These are phyloP conservation scores for Omphalotus olearius DNA, from an alignment of 1,284 basidiomycete species.

Conservation along the genomic window DNA sequence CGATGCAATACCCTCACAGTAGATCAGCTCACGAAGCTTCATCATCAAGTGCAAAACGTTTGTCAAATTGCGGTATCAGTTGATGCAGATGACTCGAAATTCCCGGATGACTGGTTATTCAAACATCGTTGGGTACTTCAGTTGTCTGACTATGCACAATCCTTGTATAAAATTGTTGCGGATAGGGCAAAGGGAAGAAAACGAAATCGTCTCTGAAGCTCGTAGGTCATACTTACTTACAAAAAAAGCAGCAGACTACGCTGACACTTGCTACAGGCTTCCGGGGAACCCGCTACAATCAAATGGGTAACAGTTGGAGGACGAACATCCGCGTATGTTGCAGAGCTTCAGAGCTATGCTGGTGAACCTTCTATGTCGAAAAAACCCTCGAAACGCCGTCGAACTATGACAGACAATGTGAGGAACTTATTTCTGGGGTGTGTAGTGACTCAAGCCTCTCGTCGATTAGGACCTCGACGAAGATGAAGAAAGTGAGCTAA, in stretches of 20 bases:
- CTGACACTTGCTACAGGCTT: conserved; percentile 40
- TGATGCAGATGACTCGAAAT: conserved; percentile 69
- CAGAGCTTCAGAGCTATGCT: conserved; percentile 51
- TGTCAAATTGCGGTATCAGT: conserved; percentile 64
- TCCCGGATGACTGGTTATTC: conserved; percentile 73
- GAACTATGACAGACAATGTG: too few species aligned
- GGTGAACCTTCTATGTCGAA: not conserved
- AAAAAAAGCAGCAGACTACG: conserved; percentile 7
- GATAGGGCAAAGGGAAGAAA: conserved; percentile 54
- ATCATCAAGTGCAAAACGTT: conserved; percentile 55
- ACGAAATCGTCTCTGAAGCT: conserved; percentile 43
- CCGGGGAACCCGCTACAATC: conserved; percentile 69
- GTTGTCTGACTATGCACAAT: not conserved
- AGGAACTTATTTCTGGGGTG: not conserved
- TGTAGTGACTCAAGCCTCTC: not conserved
- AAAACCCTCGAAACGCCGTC: not conserved
- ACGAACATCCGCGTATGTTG: conserved; percentile 73
- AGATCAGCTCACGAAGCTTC: conserved; percentile 48
- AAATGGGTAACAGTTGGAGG: conserved; percentile 80
- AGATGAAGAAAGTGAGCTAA: conserved; percentile 23
- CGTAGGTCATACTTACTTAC: conserved; percentile 32
- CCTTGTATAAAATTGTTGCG: conserved; percentile 1
- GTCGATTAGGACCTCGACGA: conserved; percentile 12
- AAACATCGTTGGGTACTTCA: conserved; percentile 61
- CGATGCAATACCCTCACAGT: conserved; percentile 55